Conservation (phyloP, 352 stramenopile genomes). For the Aphanomyces euteiches region DNA sequence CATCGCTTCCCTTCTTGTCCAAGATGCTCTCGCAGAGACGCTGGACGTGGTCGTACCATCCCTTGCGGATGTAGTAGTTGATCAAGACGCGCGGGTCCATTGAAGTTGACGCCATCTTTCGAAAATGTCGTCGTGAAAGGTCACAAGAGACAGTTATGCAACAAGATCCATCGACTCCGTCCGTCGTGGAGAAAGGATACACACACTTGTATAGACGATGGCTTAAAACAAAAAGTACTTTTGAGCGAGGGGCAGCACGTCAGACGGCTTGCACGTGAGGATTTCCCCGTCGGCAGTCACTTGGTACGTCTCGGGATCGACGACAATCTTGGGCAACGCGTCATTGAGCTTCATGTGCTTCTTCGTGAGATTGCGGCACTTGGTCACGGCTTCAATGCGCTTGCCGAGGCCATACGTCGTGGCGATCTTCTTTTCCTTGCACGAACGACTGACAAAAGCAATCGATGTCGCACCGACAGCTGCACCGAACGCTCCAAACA, state of each 20-base stretch:
- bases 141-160: slow-evolving; percentile 8
- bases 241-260: slow-evolving; percentile 86
- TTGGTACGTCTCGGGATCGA: slow-evolving; percentile 96
- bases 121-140: slow-evolving; percentile 15
- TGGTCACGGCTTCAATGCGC: slow-evolving; percentile 71
- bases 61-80: slow-evolving; percentile 86
- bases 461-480: slow-evolving; percentile 67
- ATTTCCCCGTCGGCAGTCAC: slow-evolving; percentile 87
- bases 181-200: too few species aligned
- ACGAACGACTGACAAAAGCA: slow-evolving; percentile 88
- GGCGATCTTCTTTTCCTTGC: slow-evolving; percentile 62
- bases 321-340: slow-evolving; percentile 88
- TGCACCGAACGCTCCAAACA: slow-evolving; percentile 84
- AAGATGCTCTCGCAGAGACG: slow-evolving; percentile 74
- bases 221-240: slow-evolving; percentile 92
- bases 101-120: background rate
- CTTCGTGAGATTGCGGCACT: slow-evolving; percentile 88
- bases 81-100: slow-evolving; percentile 70
- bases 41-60: slow-evolving; percentile 84
- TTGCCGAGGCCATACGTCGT: slow-evolving; percentile 85
- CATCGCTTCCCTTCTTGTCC: slow-evolving; percentile 76
- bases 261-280: slow-evolving; percentile 81
- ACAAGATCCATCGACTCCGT: background rate
- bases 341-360: slow-evolving; percentile 97
- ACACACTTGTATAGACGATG: background rate